phyloP scores from a whole-genome alignment of 148 eudicot species.

The Cornus controversa region DNA sequence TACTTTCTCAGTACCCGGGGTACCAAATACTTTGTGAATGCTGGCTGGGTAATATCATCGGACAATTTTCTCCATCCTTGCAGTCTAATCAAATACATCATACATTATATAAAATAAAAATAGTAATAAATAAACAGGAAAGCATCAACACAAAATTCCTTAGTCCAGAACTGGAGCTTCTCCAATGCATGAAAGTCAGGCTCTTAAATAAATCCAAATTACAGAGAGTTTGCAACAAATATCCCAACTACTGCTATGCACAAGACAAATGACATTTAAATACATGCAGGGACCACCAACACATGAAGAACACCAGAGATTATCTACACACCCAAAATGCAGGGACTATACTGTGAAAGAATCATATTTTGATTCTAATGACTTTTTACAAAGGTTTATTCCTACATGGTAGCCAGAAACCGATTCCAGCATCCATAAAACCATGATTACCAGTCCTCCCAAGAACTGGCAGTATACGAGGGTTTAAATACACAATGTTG shows the following conservation, averaged over 20 bases:
- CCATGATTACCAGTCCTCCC: constrained; percentile 47
- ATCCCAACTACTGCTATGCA: constrained; percentile 23
- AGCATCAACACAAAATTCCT: too few species aligned
- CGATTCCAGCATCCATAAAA: constrained; percentile 53
- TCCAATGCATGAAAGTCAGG: constrained; percentile 42
- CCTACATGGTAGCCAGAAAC: constrained; percentile 52
- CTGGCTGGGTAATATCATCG: too few species aligned
- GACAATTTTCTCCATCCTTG: too few species aligned
- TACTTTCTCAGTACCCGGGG: too few species aligned
- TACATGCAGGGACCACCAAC: constrained; percentile 32
- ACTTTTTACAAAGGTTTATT: constrained; percentile 41
- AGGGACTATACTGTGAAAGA: constrained; percentile 60
- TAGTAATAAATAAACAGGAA: too few species aligned
- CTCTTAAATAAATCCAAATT: constrained; percentile 21
- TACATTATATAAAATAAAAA: too few species aligned
- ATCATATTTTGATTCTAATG: constrained; percentile 84
- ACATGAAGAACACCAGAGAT: constrained; percentile 42
- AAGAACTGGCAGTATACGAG: constrained; percentile 37
- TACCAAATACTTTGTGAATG: too few species aligned
- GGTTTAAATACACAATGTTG: constrained; percentile 38
- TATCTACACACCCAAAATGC: constrained; percentile 59
- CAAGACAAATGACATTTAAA: constrained; percentile 24
- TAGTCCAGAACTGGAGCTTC: constrained; percentile 18
- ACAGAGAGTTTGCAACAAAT: constrained; percentile 23
- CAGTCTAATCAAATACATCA: too few species aligned